Conservation (phyloP, 441 rosid genomes). For the Flueggea neowawraea region DNA sequence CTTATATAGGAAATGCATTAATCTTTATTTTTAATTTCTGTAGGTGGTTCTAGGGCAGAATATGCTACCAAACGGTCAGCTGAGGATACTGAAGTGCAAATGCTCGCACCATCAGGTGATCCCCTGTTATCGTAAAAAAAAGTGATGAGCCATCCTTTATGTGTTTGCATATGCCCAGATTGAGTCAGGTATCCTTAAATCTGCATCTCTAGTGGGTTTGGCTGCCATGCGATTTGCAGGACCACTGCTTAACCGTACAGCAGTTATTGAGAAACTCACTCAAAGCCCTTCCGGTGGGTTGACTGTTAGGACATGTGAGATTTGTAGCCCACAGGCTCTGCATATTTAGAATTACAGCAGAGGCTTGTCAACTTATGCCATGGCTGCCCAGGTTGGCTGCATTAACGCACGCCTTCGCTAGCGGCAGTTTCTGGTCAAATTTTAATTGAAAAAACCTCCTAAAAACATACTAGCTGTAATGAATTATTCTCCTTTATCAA, state of each 20-base stretch:
- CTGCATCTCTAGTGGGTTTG: constrained; percentile 4
- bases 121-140: constrained; percentile 40
- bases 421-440: constrained; percentile 81
- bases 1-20: background rate
- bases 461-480: background rate
- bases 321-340: constrained; percentile 36
- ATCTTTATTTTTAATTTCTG: constrained; percentile 10
- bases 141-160: background rate
- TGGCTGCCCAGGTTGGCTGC: constrained; percentile 99
- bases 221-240: constrained; percentile 30
- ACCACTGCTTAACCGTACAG: constrained; percentile 38
- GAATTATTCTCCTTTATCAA: background rate
- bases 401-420: constrained; percentile 80
- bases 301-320: constrained; percentile 24
- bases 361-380: constrained; percentile 29
- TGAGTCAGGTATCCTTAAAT: background rate
- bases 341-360: constrained; percentile 52
- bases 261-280: constrained; percentile 25
- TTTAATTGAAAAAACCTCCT: constrained; percentile 2
- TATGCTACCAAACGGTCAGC: constrained; percentile 31
- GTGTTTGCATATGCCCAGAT: constrained; percentile 12
- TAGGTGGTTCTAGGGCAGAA: constrained; percentile 58
- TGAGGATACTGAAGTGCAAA: constrained; percentile 56
- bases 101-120: constrained; percentile 69
- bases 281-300: constrained; percentile 21